Percentiles rank a stretch among this genome's conserved stretches.
These are phyloP conservation scores for Coniosporium apollinis DNA, from an alignment of 495 filamentous ascomycete genomes.

Conservation along the genomic window DNA sequence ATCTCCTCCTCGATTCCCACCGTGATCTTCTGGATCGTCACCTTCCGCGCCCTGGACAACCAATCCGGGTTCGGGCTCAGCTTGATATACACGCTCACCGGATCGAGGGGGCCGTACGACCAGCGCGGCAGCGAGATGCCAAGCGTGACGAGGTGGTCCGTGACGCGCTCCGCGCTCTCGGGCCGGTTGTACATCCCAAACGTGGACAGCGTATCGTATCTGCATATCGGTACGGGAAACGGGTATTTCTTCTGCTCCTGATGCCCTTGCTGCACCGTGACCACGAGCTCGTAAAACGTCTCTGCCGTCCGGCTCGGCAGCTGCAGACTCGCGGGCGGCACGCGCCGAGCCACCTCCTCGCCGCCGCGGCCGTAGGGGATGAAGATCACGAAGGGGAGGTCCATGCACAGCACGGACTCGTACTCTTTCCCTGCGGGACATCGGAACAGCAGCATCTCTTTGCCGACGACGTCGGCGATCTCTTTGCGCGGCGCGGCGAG, in stretches of 20 bases:
- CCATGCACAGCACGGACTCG: conserved; percentile 89
- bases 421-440: conserved; percentile 68
- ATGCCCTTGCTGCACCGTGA: conserved; percentile 82
- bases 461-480: conserved; percentile 79
- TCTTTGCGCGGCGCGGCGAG: conserved; percentile 86
- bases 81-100: conserved; percentile 89
- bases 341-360: conserved; percentile 70
- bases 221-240: conserved; percentile 76
- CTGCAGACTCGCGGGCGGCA: conserved; percentile 85
- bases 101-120: conserved; percentile 93
- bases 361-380: conserved; percentile 87
- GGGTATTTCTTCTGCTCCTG: conserved; percentile 74
- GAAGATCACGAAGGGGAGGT: conserved; percentile 90
- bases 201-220: conserved; percentile 92
- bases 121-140: conserved; percentile 82
- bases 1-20: conserved; percentile 94
- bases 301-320: conserved; percentile 83
- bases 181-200: conserved; percentile 99
- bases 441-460: conserved; percentile 82
- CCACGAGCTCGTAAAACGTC: conserved; percentile 91
- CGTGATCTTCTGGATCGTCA: conserved; percentile 87
- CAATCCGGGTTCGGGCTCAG: conserved; percentile 82
- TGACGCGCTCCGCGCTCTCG: conserved; percentile 65
- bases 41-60: conserved; percentile 73
- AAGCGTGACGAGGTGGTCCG: conserved; percentile 82